These are phyloP conservation scores for Hibiscus mutabilis DNA, from an alignment of 345 rosid species.

Conservation along the genomic window DNA sequence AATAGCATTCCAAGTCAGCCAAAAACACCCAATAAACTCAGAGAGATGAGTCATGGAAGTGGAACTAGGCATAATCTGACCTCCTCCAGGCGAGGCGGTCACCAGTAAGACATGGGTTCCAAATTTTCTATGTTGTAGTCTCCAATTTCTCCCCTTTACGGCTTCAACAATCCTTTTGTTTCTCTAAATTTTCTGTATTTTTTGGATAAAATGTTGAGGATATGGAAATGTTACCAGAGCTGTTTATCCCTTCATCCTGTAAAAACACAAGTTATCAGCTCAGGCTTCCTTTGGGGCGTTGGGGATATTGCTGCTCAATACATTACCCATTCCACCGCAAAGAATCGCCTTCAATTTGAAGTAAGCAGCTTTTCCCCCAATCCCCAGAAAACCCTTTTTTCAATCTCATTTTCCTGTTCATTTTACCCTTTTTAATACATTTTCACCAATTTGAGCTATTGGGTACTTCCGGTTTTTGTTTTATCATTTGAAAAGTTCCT, in stretches of 20 bases:
- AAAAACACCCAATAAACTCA: not conserved
- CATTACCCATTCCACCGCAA: constrained; percentile 74
- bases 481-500: not conserved
- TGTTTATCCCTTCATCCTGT: constrained; percentile 62
- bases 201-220: constrained; percentile 39
- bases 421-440: not conserved
- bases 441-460: not conserved
- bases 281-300: constrained; percentile 81
- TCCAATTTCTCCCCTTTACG: not conserved
- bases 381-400: not conserved
- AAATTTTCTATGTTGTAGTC: not conserved
- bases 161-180: not conserved
- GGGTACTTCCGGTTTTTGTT: not conserved
- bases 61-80: not conserved
- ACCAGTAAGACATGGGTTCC: constrained; percentile 17
- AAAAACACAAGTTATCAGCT: constrained; percentile 86
- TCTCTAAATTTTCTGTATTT: not conserved
- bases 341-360: constrained; percentile 34
- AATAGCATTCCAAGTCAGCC: not conserved
- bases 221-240: constrained; percentile 87
- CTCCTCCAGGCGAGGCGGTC: constrained; percentile 1
- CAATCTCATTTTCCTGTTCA: not conserved
- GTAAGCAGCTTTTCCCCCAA: constrained; percentile 18
- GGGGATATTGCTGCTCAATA: constrained; percentile 90
- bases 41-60: not conserved